phyloP scores from a whole-genome alignment of 192 early-diverging fungal genomes.

The Entrophospora sp. region DNA sequence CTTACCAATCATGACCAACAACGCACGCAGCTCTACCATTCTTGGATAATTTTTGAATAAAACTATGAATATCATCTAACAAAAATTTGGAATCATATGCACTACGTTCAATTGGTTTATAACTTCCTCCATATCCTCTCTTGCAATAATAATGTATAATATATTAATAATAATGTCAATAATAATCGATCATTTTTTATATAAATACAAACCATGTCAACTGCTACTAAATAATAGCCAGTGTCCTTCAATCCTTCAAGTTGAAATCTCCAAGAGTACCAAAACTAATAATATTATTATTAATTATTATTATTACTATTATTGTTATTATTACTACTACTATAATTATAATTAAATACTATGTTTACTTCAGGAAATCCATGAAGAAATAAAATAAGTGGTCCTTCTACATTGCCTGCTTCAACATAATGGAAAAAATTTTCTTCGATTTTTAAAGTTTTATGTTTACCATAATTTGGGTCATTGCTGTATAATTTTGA shows the following conservation, averaged over 20 bases:
- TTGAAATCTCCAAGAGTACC: constrained; percentile 20
- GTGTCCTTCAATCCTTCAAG: constrained; percentile 15
- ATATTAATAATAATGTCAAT: background rate
- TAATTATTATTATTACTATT: background rate
- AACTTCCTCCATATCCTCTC: background rate
- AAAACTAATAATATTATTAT: background rate
- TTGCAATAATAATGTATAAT: background rate
- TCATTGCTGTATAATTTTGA: constrained; percentile 13
- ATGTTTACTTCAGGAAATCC: constrained; percentile 21
- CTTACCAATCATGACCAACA: background rate
- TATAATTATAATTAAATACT: background rate
- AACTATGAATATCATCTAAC: background rate
- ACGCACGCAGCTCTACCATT: background rate
- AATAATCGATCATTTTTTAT: background rate
- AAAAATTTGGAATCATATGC: background rate
- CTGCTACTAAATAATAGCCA: constrained; percentile 17
- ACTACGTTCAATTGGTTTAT: background rate
- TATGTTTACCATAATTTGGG: constrained; percentile 12
- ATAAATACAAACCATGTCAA: constrained; percentile 19
- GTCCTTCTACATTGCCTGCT: constrained; percentile 10
- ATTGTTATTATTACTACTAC: too few relatives aligned
- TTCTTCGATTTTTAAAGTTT: constrained; percentile 1
- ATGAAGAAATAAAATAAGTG: constrained; percentile 20
- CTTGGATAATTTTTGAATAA: background rate
- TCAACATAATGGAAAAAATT: constrained; percentile 23